Evolutionary conservation across 2,329 filamentous ascomycete genomes (phyloP), one percentile per base, ranked within the genome.

Genomic region (Calonectria hawksworthii): DNA sequence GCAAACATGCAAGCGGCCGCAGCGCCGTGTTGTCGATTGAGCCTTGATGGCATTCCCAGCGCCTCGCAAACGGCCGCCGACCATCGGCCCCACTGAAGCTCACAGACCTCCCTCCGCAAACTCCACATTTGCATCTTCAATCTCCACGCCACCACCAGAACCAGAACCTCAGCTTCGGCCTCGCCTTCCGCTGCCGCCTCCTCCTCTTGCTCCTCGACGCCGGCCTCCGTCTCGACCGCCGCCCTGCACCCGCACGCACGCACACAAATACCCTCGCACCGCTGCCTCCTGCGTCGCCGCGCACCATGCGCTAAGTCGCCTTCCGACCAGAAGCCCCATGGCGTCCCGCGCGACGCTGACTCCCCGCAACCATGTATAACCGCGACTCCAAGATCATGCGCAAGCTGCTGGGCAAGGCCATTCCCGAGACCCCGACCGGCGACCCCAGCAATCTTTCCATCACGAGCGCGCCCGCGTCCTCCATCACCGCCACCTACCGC

Each of bases 301-400:
- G 38, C 54, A 76, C 44, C 66, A 81, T 78, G 80, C 74, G 74
- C 63, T 66, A 18, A 52, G 41, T 70, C 73, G 75, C 69, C 61
- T n/a, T 41, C 70, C 80, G 73, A 78, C 44, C 13, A 18, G 41
- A n/a, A 56, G 16, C 52, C 71, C 74, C 68, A 86, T 86, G 85
- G 85, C 83, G 83, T 81, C 80, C 74, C 78, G 74, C 76, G 75
- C 75, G 77, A 77, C 74, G 79, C 77, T 78, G 76, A 71, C 80
- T 71, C 79, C 72, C 79, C 77, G 76, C 78, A 76, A 82, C 70
- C 76, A 90, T 89, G 88, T 90, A 90, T 84, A 90, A 87, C 76
- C 88, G 86, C 83, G 86, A 90, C 78, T 89, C 87, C 75, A 89
- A 86, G 84, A 90, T 91, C 76, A 91, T 92, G 88, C 89, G 90